Conservation (phyloP, 1,284 basidiomycete species). For the Boletellus deceptivus region DNA sequence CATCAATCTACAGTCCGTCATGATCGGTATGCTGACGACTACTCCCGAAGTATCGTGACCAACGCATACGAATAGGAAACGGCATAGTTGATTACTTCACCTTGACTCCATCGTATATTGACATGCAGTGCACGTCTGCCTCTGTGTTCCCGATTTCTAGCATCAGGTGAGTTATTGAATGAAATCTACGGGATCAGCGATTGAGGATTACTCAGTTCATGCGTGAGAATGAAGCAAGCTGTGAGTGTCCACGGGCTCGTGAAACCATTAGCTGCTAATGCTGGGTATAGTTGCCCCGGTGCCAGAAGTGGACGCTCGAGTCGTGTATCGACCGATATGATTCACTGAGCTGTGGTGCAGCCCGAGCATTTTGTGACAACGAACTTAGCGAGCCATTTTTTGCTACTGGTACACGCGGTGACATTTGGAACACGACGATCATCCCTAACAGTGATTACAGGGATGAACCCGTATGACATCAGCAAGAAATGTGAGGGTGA, state of each 20-base stretch:
- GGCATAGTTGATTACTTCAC: slow-evolving; percentile 49
- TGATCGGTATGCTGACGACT: slow-evolving; percentile 64
- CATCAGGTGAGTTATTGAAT: slow-evolving; percentile 11
- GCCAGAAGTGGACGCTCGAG: slow-evolving; percentile 42
- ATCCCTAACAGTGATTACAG: slow-evolving; percentile 13
- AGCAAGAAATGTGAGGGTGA: slow-evolving; percentile 53
- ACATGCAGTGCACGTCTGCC: slow-evolving; percentile 50
- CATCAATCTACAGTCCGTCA: slow-evolving; percentile 75
- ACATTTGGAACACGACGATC: slow-evolving; percentile 24
- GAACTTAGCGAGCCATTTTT: slow-evolving; percentile 36
- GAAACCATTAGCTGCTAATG: not conserved
- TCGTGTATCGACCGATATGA: slow-evolving; percentile 50
- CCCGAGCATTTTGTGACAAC: slow-evolving; percentile 43
- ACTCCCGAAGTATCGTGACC: not conserved
- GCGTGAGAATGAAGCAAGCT: slow-evolving; percentile 49
- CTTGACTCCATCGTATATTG: slow-evolving; percentile 44
- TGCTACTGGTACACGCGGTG: slow-evolving; percentile 32
- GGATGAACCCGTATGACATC: slow-evolving; percentile 51
- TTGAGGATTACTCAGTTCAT: slow-evolving; percentile 34
- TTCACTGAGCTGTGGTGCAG: slow-evolving; percentile 44
- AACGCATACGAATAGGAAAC: slow-evolving; percentile 44
- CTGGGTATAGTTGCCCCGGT: slow-evolving; percentile 42
- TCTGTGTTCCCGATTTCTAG: slow-evolving; percentile 42
- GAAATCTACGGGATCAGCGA: not conserved
- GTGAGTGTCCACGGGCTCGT: slow-evolving; percentile 29